Conservation (phyloP, 305 asterid genomes). For the Ruellia speciosa region DNA sequence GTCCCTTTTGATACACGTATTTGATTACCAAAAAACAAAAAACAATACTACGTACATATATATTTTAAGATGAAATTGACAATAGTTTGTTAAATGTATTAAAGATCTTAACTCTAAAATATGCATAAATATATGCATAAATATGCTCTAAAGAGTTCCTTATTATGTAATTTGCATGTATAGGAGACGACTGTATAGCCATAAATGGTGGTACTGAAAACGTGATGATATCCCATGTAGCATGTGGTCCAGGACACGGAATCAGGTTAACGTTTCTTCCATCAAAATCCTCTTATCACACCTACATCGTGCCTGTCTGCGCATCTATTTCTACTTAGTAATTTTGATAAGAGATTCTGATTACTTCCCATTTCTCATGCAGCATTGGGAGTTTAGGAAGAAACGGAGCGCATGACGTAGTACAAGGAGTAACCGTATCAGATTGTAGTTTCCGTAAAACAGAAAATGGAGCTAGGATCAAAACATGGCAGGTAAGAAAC, state of each 20-base stretch:
- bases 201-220: slow-evolving; percentile 32
- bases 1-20: no score
- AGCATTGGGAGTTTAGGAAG: slow-evolving; percentile 42
- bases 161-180: background rate
- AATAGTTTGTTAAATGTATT: no score
- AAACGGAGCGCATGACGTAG: slow-evolving; percentile 21
- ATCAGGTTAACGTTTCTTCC: slow-evolving; percentile 25
- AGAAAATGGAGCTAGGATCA: slow-evolving; percentile 36
- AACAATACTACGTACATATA: no score
- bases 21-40: no score
- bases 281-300: background rate
- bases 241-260: slow-evolving; percentile 46
- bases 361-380: background rate
- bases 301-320: background rate
- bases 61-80: no score
- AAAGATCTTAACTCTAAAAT: no score
- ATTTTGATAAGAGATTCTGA: background rate
- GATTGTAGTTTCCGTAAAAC: slow-evolving; percentile 32
- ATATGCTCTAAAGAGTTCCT: background rate
- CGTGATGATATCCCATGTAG: slow-evolving; percentile 22
- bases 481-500: slow-evolving; percentile 42
- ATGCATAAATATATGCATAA: no score
- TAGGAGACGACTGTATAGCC: slow-evolving; percentile 48
- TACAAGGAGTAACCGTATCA: slow-evolving; percentile 25
- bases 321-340: background rate